Evolutionary conservation across 768 basidiomycete species (phyloP), one percentile per base, ranked within the genome.

Genomic region (Trichaptum fuscoviolaceum): DNA sequence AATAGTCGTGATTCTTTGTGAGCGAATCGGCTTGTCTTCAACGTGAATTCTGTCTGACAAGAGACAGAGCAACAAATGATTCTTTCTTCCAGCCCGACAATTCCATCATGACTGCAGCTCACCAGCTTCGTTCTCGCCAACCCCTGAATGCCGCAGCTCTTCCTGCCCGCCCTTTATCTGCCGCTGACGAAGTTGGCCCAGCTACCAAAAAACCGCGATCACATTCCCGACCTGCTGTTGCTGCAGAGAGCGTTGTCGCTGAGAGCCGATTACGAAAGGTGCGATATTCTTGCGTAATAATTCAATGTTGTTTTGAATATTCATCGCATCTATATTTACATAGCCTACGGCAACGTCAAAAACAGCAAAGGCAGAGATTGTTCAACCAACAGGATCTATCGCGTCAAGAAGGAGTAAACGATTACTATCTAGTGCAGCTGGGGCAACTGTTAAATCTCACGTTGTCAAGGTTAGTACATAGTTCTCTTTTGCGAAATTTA

Each of bases 251-350:
- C 72, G 79, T 79, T 74, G n/a, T n/a, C n/a, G 76, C 82, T 72
- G 88, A 89, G 79, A 88, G 90, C 77, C 85, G 87, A 77, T 81
- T 84, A 83, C 91, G 91, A 90, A 92, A 93, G 91, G 91, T 88
- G 91, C 87, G 90, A 88, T 87, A 88, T 87, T 88, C 87, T 88
- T 89, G 87, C 84, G 84, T 90, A 85, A 87, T 85, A 81, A 86
- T 89, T 88, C 83, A 87, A 90, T 90, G 90, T 82, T 83, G 89
- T 83, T 89, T 90, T 90, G 91, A 89, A 90, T 90, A 58, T 34
- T 58, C 87, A 80, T 85, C 86, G 79, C 84, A 85, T 87, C 88
- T 87, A 85, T 84, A 84, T 85, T 85, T 85, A 79, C 89, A 30
- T 30, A 91, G 88, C 83, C 85, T 75, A 68, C 75, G 73, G 81